These are phyloP conservation scores for Fusarium compactum DNA, from an alignment of 2,329 filamentous ascomycete species.

Conservation along the genomic window DNA sequence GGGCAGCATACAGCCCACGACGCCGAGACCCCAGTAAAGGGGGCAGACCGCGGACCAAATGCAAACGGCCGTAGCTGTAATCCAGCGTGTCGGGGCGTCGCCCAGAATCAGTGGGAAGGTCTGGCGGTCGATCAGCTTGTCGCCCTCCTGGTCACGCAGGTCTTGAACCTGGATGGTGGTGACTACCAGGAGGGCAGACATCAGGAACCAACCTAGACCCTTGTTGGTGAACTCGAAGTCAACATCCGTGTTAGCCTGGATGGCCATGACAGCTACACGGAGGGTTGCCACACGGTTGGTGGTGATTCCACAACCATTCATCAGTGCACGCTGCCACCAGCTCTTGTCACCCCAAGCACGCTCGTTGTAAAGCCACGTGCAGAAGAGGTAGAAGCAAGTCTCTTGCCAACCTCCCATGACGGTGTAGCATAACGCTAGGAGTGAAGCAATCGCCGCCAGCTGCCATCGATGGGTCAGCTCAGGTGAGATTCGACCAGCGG, in stretches of 20 bases:
- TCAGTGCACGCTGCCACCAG: constrained; percentile 44
- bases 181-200: constrained; percentile 39
- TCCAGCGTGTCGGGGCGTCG: constrained; percentile 37
- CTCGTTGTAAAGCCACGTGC: constrained; percentile 58
- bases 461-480: constrained; percentile 42
- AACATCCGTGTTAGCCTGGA: constrained; percentile 1
- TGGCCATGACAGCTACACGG: constrained; percentile 22
- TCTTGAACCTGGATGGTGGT: constrained; percentile 46
- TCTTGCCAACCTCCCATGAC: constrained; percentile 45
- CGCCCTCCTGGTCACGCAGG: constrained; percentile 43
- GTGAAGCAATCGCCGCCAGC: constrained; percentile 41
- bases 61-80: constrained; percentile 27
- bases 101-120: constrained; percentile 43
- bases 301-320: constrained; percentile 40
- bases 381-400: constrained; percentile 49
- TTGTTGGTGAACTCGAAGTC: constrained; percentile 31
- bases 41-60: constrained; percentile 40
- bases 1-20: constrained; percentile 11
- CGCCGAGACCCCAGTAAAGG: constrained; percentile 30
- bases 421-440: constrained; percentile 32
- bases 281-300: constrained; percentile 40
- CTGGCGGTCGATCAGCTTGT: constrained; percentile 38
- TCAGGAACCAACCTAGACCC: constrained; percentile 34
- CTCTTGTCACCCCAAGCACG: constrained; percentile 49
- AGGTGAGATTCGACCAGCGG: constrained; percentile 46